A percentile compares a stretch with the other conserved stretches of the same genome.
These are phyloP conservation scores for Massariosphaeria phaeospora DNA, from an alignment of 495 filamentous ascomycete genomes.

Conservation along the genomic window DNA sequence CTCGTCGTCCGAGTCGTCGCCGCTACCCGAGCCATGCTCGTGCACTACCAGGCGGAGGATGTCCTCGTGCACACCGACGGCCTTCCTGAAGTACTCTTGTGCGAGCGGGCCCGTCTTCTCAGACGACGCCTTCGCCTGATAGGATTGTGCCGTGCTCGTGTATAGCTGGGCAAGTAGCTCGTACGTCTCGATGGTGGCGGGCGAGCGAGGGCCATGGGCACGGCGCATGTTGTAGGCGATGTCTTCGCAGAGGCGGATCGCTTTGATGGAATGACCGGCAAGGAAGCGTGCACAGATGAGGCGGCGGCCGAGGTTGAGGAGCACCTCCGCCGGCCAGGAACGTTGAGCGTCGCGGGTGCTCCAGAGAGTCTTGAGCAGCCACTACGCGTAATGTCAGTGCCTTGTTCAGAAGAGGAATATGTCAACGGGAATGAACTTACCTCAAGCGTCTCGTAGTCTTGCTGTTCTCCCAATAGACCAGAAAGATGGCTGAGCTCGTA, in stretches of 20 bases:
- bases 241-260: slow-evolving; percentile 28
- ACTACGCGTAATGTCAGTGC: slow-evolving; percentile 9
- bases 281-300: slow-evolving; percentile 26
- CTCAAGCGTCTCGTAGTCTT: slow-evolving; percentile 25
- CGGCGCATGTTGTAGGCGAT: slow-evolving; percentile 30
- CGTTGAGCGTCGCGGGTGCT: slow-evolving; percentile 24
- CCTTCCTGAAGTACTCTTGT: slow-evolving; percentile 27
- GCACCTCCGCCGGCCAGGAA: slow-evolving; percentile 22
- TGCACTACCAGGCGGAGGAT: slow-evolving; percentile 11
- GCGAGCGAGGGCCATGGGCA: slow-evolving; percentile 20
- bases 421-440: slow-evolving; percentile 7
- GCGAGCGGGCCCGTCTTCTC: slow-evolving; percentile 16
- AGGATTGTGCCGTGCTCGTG: slow-evolving; percentile 13
- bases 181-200: slow-evolving; percentile 24
- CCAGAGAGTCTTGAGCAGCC: slow-evolving; percentile 25
- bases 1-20: slow-evolving; percentile 25
- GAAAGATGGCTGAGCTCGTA: slow-evolving; percentile 15
- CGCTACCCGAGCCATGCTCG: slow-evolving; percentile 9
- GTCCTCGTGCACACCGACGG: slow-evolving; percentile 14
- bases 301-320: slow-evolving; percentile 29
- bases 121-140: slow-evolving; percentile 10
- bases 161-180: slow-evolving; percentile 23
- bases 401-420: not conserved
- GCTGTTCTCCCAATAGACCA: slow-evolving; percentile 19
- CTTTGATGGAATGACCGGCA: slow-evolving; percentile 25